These are phyloP conservation scores for Dioscorea dumetorum DNA, from an alignment of 106 monocot genomes.

Conservation along the genomic window DNA sequence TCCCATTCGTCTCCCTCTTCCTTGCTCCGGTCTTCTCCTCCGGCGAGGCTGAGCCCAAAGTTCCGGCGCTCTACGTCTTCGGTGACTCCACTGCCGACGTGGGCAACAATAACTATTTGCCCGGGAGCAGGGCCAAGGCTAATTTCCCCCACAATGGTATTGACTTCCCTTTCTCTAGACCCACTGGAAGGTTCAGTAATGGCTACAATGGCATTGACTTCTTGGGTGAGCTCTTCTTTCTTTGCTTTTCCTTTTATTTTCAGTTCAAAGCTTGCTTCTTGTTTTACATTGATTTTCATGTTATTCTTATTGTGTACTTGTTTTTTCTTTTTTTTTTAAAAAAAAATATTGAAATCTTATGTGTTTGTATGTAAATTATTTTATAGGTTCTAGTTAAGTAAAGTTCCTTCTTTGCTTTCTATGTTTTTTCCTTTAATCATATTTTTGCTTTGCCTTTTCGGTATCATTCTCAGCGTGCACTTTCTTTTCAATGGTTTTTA, in stretches of 20 bases:
- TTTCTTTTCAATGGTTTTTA: no score
- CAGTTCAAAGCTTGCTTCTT: neutral
- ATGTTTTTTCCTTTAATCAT: no score
- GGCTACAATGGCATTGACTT: conserved; percentile 67
- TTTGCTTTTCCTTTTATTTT: neutral
- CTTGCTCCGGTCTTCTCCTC: neutral
- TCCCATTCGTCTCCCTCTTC: neutral
- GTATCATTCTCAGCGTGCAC: no score
- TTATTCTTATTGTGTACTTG: no score
- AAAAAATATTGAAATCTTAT: no score
- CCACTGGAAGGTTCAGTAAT: conserved; percentile 72
- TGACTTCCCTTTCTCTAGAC: conserved; percentile 44
- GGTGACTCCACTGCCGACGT: conserved; percentile 73
- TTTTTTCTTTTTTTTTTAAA: no score
- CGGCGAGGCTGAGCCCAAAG: neutral
- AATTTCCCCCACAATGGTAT: conserved; percentile 61
- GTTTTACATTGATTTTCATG: no score
- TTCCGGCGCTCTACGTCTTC: conserved; percentile 63
- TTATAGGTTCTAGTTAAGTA: no score
- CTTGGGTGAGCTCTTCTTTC: conserved; percentile 23
- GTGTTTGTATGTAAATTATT: no score
- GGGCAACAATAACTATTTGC: conserved; percentile 67
- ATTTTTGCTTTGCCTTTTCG: no score
- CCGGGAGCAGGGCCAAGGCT: conserved; percentile 30
- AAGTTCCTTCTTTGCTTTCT: no score